Base-by-base conservation (phyloP, 1,284 basidiomycete species). In the Malassezia psittaci region DNA sequence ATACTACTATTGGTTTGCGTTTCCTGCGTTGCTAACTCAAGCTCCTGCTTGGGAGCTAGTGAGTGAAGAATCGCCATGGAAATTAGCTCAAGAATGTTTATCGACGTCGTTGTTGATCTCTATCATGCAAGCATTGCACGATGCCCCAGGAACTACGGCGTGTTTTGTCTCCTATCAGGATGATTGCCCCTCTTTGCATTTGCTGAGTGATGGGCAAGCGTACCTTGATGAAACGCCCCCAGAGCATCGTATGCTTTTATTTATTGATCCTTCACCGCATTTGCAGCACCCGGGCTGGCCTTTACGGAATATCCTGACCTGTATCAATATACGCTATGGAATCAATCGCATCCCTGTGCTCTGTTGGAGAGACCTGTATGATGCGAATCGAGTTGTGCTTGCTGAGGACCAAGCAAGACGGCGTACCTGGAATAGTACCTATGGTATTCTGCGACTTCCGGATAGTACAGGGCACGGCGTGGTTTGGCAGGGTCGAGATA, bases 1-100 rank as follows among this genome's bases (percentile, higher is more conserved):
- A 62, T 96, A 89, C 75, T 90, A 86, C 73, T 96, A 98, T 77
- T 96, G 93, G 91, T 96, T 96, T 68, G 87, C 87, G 0, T 94
- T 96, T 75, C 94, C 94, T 0, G 89, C 90, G 0, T 83, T 96
- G 54, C 83, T 86, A 0, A 80, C 62, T 1, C 62, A 62, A 36
- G 67, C 69, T 0, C 53, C 60, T 2, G 51, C 43, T 2, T 52
- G 51, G 51, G 33, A 16, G 15, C 16, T 52, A 13, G 32, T 21
- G 41, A 24, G 11, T 29, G 19, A 19, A 3, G 35, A 16, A n/a
- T 18, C 35, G n/a, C 36, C 8, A 5, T 39, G 47, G 34, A 0
- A 29, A 13, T 32, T 33, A 15, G 35, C 19, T 13, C 35, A 48
- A 12, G 18, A 39, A 1, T 1, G 5, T 11, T 16, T 48, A 3